A percentile compares a stretch with the other conserved stretches of the same genome.
These are phyloP conservation scores for Botrytis galanthina DNA, from an alignment of 2,329 filamentous ascomycete genomes.

Conservation along the genomic window DNA sequence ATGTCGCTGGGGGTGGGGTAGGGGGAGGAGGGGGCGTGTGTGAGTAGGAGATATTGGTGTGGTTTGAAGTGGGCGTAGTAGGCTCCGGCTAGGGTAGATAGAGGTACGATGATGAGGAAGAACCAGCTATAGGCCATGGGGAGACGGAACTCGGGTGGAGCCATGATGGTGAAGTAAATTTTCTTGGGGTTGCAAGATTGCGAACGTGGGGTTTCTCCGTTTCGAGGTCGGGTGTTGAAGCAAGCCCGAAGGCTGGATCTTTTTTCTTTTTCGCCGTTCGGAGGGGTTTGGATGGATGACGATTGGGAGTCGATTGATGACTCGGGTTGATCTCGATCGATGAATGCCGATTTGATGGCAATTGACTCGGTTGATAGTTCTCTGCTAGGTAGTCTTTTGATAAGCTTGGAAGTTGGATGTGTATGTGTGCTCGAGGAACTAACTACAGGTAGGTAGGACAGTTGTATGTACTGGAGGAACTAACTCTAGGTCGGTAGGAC, in stretches of 20 bases:
- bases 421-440: not conserved
- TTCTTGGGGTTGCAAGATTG: not conserved
- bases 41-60: slow-evolving; percentile 60
- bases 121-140: slow-evolving; percentile 66
- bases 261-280: not conserved
- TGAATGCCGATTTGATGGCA: not conserved
- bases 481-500: no score
- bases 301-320: not conserved
- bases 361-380: not conserved
- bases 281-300: not conserved
- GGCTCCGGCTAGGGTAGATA: slow-evolving; percentile 52
- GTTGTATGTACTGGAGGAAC: no score
- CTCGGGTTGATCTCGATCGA: not conserved
- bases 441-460: not conserved
- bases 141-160: slow-evolving; percentile 46
- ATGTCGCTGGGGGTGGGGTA: slow-evolving; percentile 34
- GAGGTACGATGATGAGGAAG: slow-evolving; percentile 70
- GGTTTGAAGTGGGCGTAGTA: slow-evolving; percentile 52
- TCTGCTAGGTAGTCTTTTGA: not conserved
- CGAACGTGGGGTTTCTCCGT: not conserved
- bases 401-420: not conserved
- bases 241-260: not conserved
- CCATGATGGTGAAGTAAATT: not conserved
- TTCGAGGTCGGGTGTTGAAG: not conserved
- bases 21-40: slow-evolving; percentile 45